Conservation (phyloP, 2,329 filamentous ascomycete species). For the Daldinia sp. region DNA sequence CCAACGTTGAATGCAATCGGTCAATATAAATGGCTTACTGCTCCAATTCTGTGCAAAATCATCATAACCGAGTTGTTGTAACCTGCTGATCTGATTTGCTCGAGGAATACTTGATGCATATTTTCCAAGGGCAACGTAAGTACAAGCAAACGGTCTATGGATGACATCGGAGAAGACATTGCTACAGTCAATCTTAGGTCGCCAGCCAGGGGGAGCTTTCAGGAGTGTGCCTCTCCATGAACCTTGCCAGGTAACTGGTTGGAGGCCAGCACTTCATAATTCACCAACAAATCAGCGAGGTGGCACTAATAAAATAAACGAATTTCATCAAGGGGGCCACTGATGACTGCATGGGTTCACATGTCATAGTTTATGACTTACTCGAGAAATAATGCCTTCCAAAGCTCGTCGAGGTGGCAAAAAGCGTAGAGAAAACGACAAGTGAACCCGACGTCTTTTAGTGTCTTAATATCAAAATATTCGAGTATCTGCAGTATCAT, state of each 20-base stretch:
- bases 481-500: constrained; percentile 81
- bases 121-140: constrained; percentile 75
- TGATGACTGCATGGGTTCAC: constrained; percentile 14
- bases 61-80: constrained; percentile 75
- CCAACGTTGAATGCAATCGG: constrained; percentile 84
- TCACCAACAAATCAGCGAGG: constrained; percentile 43
- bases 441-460: constrained; percentile 77
- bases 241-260: constrained; percentile 76
- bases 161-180: constrained; percentile 90
- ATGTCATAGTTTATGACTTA: constrained; percentile 65
- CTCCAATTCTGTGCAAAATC: constrained; percentile 84
- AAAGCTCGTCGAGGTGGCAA: constrained; percentile 84
- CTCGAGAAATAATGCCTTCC: constrained; percentile 87
- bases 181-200: constrained; percentile 75
- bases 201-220: constrained; percentile 62
- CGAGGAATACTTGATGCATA: constrained; percentile 79
- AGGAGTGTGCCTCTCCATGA: constrained; percentile 88
- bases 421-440: constrained; percentile 92
- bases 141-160: constrained; percentile 90
- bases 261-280: constrained; percentile 50
- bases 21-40: constrained; percentile 86
- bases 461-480: constrained; percentile 71
- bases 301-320: constrained; percentile 7
- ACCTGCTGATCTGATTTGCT: constrained; percentile 77
- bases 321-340: constrained; percentile 7